A percentile compares a stretch with the other conserved stretches of the same genome.
These are phyloP conservation scores for Exophiala sp. DNA, from an alignment of 2,329 filamentous ascomycete genomes.

Conservation along the genomic window DNA sequence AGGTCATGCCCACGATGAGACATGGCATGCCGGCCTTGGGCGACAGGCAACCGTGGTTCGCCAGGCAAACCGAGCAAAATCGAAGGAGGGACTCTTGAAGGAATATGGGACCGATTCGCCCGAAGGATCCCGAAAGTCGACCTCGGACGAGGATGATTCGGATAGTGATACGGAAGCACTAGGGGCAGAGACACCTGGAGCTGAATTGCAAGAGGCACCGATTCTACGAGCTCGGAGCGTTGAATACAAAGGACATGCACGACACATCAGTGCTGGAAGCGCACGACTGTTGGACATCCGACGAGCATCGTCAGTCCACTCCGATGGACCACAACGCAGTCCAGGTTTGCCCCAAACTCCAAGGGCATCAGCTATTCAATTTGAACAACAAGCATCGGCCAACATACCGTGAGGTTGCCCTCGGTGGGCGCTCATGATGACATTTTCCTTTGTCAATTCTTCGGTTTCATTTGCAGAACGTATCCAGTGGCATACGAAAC, in stretches of 20 bases:
- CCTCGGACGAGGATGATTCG: constrained; percentile 34
- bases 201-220: constrained; percentile 16
- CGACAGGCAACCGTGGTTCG: constrained; percentile 65
- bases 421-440: neutral
- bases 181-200: constrained; percentile 20
- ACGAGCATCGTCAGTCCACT: constrained; percentile 51
- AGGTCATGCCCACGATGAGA: constrained; percentile 35
- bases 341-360: constrained; percentile 9
- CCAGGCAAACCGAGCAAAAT: constrained; percentile 55
- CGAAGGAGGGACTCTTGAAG: constrained; percentile 58
- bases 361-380: constrained; percentile 3
- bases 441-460: constrained; percentile 13
- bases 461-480: constrained; percentile 3
- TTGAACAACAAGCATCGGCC: constrained; percentile 2
- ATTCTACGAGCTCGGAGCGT: constrained; percentile 64
- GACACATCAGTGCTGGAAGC: constrained; percentile 74
- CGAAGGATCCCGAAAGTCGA: constrained; percentile 31
- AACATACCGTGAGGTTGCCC: constrained; percentile 2
- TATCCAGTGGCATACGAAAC: constrained; percentile 1
- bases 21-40: constrained; percentile 51
- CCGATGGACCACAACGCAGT: constrained; percentile 31
- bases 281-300: constrained; percentile 69
- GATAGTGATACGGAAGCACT: constrained; percentile 27
- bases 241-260: constrained; percentile 62
- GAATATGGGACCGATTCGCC: constrained; percentile 42